phyloP scores from a whole-genome alignment of 2,329 filamentous ascomycete genomes.

The Calonectria montana region DNA sequence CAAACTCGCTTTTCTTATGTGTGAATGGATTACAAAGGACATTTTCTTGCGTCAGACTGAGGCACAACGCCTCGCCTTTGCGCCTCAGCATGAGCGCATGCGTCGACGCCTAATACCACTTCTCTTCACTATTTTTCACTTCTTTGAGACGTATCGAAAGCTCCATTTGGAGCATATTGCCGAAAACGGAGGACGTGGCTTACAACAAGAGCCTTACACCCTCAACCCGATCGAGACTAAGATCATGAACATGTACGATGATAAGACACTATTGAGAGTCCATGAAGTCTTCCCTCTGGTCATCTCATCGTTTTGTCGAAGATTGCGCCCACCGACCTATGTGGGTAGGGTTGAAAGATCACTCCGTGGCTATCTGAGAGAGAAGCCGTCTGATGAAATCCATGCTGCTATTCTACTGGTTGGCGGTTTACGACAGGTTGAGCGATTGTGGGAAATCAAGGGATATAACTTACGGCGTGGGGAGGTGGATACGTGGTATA shows the following conservation, averaged over 20 bases:
- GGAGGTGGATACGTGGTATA: conserved; percentile 71
- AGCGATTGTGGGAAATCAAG: conserved; percentile 74
- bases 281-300: conserved; percentile 74
- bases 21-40: conserved; percentile 73
- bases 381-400: conserved; percentile 71
- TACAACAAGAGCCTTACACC: conserved; percentile 66
- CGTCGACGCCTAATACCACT: conserved; percentile 71
- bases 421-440: conserved; percentile 71
- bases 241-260: conserved; percentile 74
- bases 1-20: conserved; percentile 71
- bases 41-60: conserved; percentile 71
- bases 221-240: conserved; percentile 71
- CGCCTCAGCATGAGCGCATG: conserved; percentile 72
- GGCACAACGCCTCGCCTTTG: conserved; percentile 66
- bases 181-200: conserved; percentile 62
- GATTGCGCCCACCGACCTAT: conserved; percentile 72
- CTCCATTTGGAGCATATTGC: conserved; percentile 68
- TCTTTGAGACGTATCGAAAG: conserved; percentile 73
- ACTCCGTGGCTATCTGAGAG: conserved; percentile 71
- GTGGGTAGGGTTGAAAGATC: conserved; percentile 72
- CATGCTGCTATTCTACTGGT: conserved; percentile 70
- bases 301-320: conserved; percentile 72
- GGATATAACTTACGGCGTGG: conserved; percentile 71
- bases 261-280: conserved; percentile 70
- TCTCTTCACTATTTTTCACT: conserved; percentile 75